Evolutionary conservation across 1,284 basidiomycete genomes (phyloP), one percentile per base, ranked within the genome.

Genomic region (Gastroboletus turbinatus): DNA sequence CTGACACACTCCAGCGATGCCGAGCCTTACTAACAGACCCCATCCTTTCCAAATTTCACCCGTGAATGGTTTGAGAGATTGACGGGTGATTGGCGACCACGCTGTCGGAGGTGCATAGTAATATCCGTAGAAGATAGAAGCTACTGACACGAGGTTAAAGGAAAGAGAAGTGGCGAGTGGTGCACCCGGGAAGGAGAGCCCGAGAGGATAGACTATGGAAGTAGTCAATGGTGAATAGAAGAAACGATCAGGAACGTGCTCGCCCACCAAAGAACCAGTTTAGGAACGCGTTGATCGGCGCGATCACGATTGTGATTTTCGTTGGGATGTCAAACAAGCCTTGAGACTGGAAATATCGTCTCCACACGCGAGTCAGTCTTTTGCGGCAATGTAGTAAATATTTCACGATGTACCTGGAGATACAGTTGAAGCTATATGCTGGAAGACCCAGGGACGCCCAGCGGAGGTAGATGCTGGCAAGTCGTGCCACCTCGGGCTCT

Each of bases 131-230:
- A 81, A 53, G 36, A 93, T 74, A 4, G 86, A 90, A 46, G 86
- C 68, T 42, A 85, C 50, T 8, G 86, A 84, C 53, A 95, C 89
- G 29, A 97, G 78, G 72, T 95, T 97, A 77, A 94, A 93, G 2
- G 90, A 92, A 56, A 96, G 80, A 0, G 92, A 87, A 0, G 94
- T 95, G 0, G 96, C 92, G 25, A 98, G 78, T 0, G 96, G 96
- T 2, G 96, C 96, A 7, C 96, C 96, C 51, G 92, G 85, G 74
- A 96, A 99, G 9, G 96, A 96, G 0, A 98, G 77, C 17, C 90
- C 79, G 54, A 95, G 74, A 17, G 84, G 77, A 44, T 81, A 94
- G 0, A 96, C 91, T 89, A 91, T 83, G 83, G 46, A 46, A 52
- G 58, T 19, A 10, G 36, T 25, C 46, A 49, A 44, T 19, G 5